Conservation (phyloP, 805 yeast species). For the Saturnispora mendoncae region DNA sequence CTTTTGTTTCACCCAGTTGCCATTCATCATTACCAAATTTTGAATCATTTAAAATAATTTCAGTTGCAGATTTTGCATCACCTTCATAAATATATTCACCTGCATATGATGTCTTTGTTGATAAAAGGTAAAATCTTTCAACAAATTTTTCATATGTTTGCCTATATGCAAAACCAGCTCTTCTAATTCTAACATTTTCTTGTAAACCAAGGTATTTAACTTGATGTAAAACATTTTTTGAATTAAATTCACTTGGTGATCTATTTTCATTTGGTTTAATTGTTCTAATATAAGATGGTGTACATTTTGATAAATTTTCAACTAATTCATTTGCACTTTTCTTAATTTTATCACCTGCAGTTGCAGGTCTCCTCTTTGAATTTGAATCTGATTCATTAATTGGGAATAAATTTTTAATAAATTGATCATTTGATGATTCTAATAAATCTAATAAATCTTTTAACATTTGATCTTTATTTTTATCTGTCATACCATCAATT, state of each 20-base stretch:
- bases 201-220: slow-evolving; percentile 91
- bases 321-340: slow-evolving; percentile 84
- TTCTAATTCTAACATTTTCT: slow-evolving; percentile 92
- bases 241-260: slow-evolving; percentile 83
- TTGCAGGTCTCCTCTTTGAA: slow-evolving; percentile 76
- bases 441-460: slow-evolving; percentile 79
- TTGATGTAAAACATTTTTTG: slow-evolving; percentile 86
- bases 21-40: slow-evolving; percentile 73
- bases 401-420: slow-evolving; percentile 54
- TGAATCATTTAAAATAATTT: slow-evolving; percentile 41
- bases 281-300: slow-evolving; percentile 94
- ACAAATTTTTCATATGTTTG: slow-evolving; percentile 95
- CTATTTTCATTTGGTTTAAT: slow-evolving; percentile 94
- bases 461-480: slow-evolving; percentile 89
- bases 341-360: slow-evolving; percentile 93
- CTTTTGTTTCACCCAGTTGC: slow-evolving; percentile 87
- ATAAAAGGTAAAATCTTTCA: slow-evolving; percentile 82
- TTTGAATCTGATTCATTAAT: slow-evolving; percentile 48
- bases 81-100: slow-evolving; percentile 56
- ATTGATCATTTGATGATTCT: slow-evolving; percentile 59
- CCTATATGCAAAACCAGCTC: slow-evolving; percentile 98
- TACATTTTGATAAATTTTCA: slow-evolving; percentile 80
- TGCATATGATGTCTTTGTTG: slow-evolving; percentile 89
- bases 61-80: slow-evolving; percentile 44
- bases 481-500: slow-evolving; percentile 84